phyloP scores from a whole-genome alignment of 371 early-diverging fungal genomes.

The Phascolomyces articulosus region DNA sequence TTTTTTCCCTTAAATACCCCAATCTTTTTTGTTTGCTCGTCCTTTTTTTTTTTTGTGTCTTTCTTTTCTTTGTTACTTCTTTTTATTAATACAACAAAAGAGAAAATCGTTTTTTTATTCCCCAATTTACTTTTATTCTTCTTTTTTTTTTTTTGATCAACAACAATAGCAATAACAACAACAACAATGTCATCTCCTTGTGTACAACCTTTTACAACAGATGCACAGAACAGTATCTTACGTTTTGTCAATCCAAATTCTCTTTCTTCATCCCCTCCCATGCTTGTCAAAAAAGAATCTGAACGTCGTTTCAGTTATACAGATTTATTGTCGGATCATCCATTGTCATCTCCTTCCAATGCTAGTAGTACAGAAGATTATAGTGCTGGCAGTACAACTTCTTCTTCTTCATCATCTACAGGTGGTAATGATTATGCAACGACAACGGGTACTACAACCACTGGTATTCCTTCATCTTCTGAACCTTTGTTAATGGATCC shows the following conservation, averaged over 20 bases:
- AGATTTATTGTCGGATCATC: slow-evolving; percentile 37
- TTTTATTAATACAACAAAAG: neutral
- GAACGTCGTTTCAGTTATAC: slow-evolving; percentile 47
- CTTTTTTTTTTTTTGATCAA: neutral
- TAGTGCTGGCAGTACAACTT: slow-evolving; percentile 25
- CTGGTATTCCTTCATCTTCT: neutral
- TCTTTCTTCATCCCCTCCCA: slow-evolving; percentile 3
- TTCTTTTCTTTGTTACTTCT: neutral
- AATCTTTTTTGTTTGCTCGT: slow-evolving; percentile 4
- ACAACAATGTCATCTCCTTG: slow-evolving; percentile 4
- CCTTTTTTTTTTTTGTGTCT: neutral
- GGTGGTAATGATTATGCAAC: slow-evolving; percentile 11
- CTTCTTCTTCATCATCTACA: slow-evolving; percentile 26
- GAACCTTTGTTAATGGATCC: slow-evolving; percentile 8
- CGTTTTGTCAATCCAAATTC: slow-evolving; percentile 9
- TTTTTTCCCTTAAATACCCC: slow-evolving; percentile 22
- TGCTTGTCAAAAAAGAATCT: slow-evolving; percentile 5
- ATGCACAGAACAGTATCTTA: neutral
- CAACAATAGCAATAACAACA: neutral
- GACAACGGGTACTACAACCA: neutral
- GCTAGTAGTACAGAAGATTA: slow-evolving; percentile 16
- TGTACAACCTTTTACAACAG: slow-evolving; percentile 1
- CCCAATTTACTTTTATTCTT: neutral
- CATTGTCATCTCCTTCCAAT: slow-evolving; percentile 8
- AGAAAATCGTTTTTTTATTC: too few relatives aligned